phyloP scores from a whole-genome alignment of 176 grass and related monocot genomes.

The Echinochloa phyllopogon region DNA sequence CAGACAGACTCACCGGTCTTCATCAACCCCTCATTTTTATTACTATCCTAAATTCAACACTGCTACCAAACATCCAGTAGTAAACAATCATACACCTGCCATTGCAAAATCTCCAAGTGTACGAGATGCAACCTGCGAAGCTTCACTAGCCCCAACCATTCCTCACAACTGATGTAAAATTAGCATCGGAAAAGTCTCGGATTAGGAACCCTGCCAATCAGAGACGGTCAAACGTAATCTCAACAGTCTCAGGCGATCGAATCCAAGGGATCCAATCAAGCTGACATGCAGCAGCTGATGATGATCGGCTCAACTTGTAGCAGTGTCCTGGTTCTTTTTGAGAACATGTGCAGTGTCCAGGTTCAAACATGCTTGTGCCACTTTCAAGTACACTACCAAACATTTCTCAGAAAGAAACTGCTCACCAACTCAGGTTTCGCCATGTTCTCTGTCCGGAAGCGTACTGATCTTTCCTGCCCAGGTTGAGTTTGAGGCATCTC shows the following conservation, averaged over 20 bases:
- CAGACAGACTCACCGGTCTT: background rate
- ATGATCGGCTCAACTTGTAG: no score
- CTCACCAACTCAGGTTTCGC: conserved; percentile 7
- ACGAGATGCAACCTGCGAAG: background rate
- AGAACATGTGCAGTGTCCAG: background rate
- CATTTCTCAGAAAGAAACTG: conserved; percentile 5
- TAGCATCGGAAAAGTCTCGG: background rate
- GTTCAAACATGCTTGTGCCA: conserved; percentile 15
- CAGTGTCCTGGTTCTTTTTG: no score
- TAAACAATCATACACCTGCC: background rate
- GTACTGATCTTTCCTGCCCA: background rate
- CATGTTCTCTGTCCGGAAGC: background rate
- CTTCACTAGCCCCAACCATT: background rate
- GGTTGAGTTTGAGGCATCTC: background rate
- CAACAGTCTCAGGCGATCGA: background rate
- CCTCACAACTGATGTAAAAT: background rate
- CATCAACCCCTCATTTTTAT: background rate
- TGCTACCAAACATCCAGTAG: background rate
- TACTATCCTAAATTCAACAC: background rate
- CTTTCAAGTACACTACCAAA: background rate
- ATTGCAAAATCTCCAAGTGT: background rate
- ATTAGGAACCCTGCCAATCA: background rate
- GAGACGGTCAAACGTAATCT: background rate
- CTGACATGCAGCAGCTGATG: no score
- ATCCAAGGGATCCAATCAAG: background rate